Evolutionary conservation across 2,329 filamentous ascomycete genomes (phyloP), one percentile per base, ranked within the genome.

Genomic region (Colletotrichum lentis): DNA sequence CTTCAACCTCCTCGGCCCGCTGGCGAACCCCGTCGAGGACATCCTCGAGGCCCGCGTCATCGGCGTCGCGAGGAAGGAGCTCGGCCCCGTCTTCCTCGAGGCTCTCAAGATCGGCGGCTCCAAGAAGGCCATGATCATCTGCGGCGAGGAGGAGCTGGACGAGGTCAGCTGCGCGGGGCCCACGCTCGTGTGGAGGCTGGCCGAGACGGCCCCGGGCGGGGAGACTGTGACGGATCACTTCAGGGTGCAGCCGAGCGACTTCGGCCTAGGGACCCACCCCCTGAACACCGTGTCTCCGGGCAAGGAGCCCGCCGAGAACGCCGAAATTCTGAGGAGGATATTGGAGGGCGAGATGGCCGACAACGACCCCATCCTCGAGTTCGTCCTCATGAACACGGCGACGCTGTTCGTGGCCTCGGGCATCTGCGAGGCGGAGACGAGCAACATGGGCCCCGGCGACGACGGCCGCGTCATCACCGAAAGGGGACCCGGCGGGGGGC

Each of bases 1-100:
- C 73, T 99, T 99, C 88, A 99, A 99, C 80, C 88, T 99, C 18
- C 86, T 99, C 57, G 96, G 96, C 0, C 96, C 96, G 0, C 84
- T 99, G 35, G 91, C 94, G 53, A 98, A 98, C 79, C 96, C 96
- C 0, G 87, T 97, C 20, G 92, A 97, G 74, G 88, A 90, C 73
- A 79, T 87, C 43, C 88, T 99, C 67, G 96, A 99, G 81, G 94
- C 94, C 14, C 89, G 96, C 37, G 88, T 99, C 67, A 88, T 99
- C n/a, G 96, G 96, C 69, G 95, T 99, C 35, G 95, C 94, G 18
- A 89, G 96, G 70, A 88, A 90, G 75, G 92, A 94, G 73, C 88
- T 99, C 22, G 96, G 95, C 1, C 91, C 90, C 2, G 91, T 96
- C 10, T 99, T 97, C 76, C 92, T 92, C 2, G 91, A 97, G 73